Base-by-base conservation (phyloP, 2,329 filamentous ascomycete genomes). In the Cladophialophora chaetospira region DNA sequence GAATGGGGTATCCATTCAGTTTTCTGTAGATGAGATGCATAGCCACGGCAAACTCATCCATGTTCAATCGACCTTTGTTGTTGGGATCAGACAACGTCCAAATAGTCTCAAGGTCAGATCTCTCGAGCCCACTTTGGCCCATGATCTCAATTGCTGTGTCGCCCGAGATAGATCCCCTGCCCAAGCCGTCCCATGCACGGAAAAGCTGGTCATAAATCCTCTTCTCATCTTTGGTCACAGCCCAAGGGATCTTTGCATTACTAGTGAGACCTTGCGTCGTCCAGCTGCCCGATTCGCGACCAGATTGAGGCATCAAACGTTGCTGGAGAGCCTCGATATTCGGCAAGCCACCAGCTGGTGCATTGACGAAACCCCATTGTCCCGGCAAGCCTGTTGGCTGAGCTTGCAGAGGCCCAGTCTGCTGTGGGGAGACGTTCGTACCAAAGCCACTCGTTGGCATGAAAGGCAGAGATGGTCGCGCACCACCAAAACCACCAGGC, bases 21-120 rank as follows among this genome's bases (percentile, higher is more conserved):
- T 95, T 96, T 67, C 94, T 84, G 76, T 99, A 99, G 67, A 99
- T 99, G 74, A 99, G 78, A 81, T 99, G 94, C 94, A 99, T 99
- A 8, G 92, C 91, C 50, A 99, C 93, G 6, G 94, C 92, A 70
- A 99, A 99, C 70, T 99, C 94, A 70, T 99, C 94, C 68, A 97
- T 84, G 67, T 99, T 92, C 26, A 99, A 82, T 54, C 92, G 88
- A 15, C 94, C 94, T 72, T 94, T 94, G 73, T 99, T 97, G 63
- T 92, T 88, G 28, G 92, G 88, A 70, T 99, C 94, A 2, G 93
- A 88, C 57, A 99, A 78, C 8, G 94, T 97, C 94, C 94, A 99
- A 48, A 97, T 87, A 28, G 88, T 83, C 73, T 97, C 94, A 33
- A 99, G 78, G 66, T 97, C 94, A 23, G 87, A 79, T 73, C 95